Evolutionary conservation across 768 basidiomycete genomes (phyloP).

Genomic region (Rossbeevera mucosa): DNA sequence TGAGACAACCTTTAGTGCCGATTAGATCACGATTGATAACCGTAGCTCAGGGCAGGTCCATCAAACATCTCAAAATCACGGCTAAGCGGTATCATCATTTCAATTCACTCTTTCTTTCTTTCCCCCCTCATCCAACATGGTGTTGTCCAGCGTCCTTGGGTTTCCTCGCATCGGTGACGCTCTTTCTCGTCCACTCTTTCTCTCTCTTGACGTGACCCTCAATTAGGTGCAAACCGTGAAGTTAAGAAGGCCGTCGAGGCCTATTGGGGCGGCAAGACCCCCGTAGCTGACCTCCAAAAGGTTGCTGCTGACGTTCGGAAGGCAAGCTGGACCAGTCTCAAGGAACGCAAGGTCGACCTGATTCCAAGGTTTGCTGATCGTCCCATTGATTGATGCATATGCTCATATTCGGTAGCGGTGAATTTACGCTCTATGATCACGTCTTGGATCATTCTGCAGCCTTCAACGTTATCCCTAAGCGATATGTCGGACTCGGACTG

Average conservation of each 20-base stretch:
- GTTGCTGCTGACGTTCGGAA: constrained; percentile 85
- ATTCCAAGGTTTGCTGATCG: constrained; percentile 72
- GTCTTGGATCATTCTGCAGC: constrained; percentile 94
- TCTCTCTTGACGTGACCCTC: constrained; percentile 1
- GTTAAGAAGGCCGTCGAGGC: constrained; percentile 98
- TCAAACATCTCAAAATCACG: constrained; percentile 28
- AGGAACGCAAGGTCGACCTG: constrained; percentile 80
- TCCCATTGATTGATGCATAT: constrained; percentile 1
- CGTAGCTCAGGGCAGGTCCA: constrained; percentile 33
- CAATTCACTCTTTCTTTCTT: constrained; percentile 13
- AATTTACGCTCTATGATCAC: constrained; percentile 98
- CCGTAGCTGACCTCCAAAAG: constrained; percentile 83
- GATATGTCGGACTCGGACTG: constrained; percentile 82
- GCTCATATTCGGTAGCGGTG: constrained; percentile 60
- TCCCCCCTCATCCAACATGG: constrained; percentile 45
- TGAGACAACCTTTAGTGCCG: constrained; percentile 6
- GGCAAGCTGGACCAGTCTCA: constrained; percentile 81
- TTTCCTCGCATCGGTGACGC: constrained; percentile 76
- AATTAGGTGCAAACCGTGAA: constrained; percentile 83
- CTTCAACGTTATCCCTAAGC: constrained; percentile 95
- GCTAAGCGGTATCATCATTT: neutral
- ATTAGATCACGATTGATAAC: constrained; percentile 24
- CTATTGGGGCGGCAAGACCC: constrained; percentile 93
- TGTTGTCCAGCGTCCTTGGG: constrained; percentile 80
- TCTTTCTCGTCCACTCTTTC: neutral